Evolutionary conservation across 805 yeast species (phyloP).

Genomic region (Tetrapisispora nanseiensis): DNA sequence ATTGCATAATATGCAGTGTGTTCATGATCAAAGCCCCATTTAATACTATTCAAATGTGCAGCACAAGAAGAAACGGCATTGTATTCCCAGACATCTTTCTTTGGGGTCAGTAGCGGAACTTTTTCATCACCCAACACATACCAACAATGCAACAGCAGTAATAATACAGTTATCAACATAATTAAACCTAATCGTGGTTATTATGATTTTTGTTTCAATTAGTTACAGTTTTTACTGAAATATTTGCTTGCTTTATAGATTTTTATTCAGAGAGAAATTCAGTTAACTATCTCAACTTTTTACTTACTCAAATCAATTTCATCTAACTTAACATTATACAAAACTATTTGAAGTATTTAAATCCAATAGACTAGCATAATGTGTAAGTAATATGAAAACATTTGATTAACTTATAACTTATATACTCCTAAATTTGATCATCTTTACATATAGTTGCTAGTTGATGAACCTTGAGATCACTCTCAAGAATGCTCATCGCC

Average conservation of each 20-base stretch:
- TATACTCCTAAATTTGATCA: too few relatives aligned
- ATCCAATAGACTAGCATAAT: too few relatives aligned
- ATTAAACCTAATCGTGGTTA: not conserved
- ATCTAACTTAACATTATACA: too few relatives aligned
- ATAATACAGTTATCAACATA: not conserved
- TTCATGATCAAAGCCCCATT: constrained; percentile 12
- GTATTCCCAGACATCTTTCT: constrained; percentile 12
- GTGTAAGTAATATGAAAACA: too few relatives aligned
- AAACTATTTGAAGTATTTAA: too few relatives aligned
- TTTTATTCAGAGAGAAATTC: too few relatives aligned
- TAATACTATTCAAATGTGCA: constrained; percentile 8
- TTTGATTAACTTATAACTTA: too few relatives aligned
- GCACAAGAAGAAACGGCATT: constrained; percentile 17
- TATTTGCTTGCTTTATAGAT: too few relatives aligned
- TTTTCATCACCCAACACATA: not conserved
- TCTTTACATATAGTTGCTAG: too few relatives aligned
- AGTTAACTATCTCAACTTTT: too few relatives aligned
- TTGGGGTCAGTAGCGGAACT: constrained; percentile 1
- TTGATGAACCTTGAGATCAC: too few relatives aligned
- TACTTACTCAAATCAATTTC: too few relatives aligned
- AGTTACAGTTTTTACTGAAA: not conserved
- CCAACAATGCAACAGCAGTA: not conserved
- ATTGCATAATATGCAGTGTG: constrained; percentile 9
- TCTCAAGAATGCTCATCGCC: not conserved
- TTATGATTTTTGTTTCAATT: not conserved